phyloP scores from a whole-genome alignment of 805 yeast genomes.

The Zygosaccharomyces gambellarensis region DNA sequence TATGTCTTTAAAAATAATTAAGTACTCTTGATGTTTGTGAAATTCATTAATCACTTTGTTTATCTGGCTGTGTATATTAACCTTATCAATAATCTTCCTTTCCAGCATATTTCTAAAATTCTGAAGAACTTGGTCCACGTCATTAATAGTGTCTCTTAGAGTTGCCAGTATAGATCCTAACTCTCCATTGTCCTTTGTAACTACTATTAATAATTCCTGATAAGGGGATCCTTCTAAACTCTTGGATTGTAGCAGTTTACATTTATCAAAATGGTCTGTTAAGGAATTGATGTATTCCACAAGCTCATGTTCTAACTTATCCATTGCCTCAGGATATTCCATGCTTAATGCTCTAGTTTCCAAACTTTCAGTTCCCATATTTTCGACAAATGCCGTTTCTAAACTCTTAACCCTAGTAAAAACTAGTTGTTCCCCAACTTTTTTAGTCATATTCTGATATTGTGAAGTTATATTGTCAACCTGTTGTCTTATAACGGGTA shows the following conservation, averaged over 20 bases:
- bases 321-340: slow-evolving; percentile 39
- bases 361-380: slow-evolving; percentile 24
- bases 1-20: slow-evolving; percentile 29
- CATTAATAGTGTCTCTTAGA: slow-evolving; percentile 38
- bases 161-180: slow-evolving; percentile 51
- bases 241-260: slow-evolving; percentile 40
- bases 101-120: slow-evolving; percentile 32
- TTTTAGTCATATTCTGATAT: slow-evolving; percentile 30
- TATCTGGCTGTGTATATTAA: slow-evolving; percentile 16
- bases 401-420: slow-evolving; percentile 21
- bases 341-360: slow-evolving; percentile 25
- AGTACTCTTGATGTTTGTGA: slow-evolving; percentile 29
- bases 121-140: slow-evolving; percentile 22
- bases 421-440: slow-evolving; percentile 25
- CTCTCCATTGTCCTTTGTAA: slow-evolving; percentile 51
- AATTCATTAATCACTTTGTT: slow-evolving; percentile 22
- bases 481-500: slow-evolving; percentile 30
- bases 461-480: slow-evolving; percentile 31
- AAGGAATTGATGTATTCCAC: slow-evolving; percentile 65
- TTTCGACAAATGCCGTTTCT: slow-evolving; percentile 18
- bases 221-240: slow-evolving; percentile 30
- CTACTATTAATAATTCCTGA: slow-evolving; percentile 41
- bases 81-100: slow-evolving; percentile 25
- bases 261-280: slow-evolving; percentile 80
- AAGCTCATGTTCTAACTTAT: slow-evolving; percentile 55